phyloP scores from a whole-genome alignment of 2,329 filamentous ascomycete genomes.

The Xylogone sp. region DNA sequence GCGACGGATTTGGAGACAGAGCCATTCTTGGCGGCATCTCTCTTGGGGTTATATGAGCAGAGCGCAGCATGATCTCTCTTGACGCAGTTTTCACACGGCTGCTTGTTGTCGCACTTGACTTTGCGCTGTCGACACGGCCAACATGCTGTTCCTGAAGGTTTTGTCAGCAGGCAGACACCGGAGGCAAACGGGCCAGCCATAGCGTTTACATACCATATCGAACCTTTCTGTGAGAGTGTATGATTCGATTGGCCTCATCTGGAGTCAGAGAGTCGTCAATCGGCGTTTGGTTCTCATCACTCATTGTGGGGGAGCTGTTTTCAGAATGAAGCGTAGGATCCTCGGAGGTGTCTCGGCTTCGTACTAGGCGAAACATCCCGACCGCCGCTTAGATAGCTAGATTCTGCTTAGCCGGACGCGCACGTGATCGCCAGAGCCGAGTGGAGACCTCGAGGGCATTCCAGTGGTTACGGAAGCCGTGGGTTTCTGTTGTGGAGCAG shows the following conservation, averaged over 20 bases:
- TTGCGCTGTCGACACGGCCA: constrained; percentile 67
- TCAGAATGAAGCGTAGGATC: background rate
- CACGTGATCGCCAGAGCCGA: background rate
- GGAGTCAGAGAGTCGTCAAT: constrained; percentile 26
- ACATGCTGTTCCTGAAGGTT: constrained; percentile 34
- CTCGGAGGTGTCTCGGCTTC: background rate
- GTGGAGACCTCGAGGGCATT: background rate
- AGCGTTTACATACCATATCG: constrained; percentile 50
- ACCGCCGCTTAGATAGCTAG: background rate
- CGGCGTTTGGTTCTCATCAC: constrained; percentile 3
- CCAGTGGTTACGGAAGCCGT: background rate
- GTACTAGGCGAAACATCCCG: background rate
- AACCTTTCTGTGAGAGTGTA: constrained; percentile 66
- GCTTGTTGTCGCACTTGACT: constrained; percentile 67
- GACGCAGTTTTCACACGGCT: constrained; percentile 65
- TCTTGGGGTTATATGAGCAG: constrained; percentile 65
- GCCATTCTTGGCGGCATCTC: constrained; percentile 21
- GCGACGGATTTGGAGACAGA: constrained; percentile 11
- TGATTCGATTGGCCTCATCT: constrained; percentile 65
- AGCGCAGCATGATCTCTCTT: constrained; percentile 62
- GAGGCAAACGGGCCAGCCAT: background rate
- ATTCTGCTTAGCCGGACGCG: background rate
- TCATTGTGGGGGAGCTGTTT: constrained; percentile 4
- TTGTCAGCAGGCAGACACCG: constrained; percentile 8
- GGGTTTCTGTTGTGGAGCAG: background rate